Evolutionary conservation across 1,284 basidiomycete species (phyloP), one percentile per base, ranked within the genome.

Genomic region (Clitocybe nebularis): DNA sequence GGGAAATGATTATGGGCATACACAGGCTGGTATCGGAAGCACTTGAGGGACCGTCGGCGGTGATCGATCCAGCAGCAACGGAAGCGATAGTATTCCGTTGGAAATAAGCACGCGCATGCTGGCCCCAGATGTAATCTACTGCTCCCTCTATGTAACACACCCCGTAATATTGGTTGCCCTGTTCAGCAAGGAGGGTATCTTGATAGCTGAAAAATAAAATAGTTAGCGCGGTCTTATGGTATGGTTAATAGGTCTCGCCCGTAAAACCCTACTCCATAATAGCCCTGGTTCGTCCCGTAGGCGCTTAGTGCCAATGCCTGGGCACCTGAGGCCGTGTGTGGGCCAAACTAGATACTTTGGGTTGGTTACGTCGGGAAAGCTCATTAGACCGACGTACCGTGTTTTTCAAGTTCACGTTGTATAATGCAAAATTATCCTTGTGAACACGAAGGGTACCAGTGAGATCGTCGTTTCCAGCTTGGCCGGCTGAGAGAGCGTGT

Each of bases 61-160:
- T 65, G 17, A 64, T 58, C 5, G 49, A 45, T 5, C 62, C 61
- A 8, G 54, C 47, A n/a, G 45, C 56, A 24, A 57, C 49, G 13
- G 57, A 59, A 1, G 59, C 60, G 29, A 65, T 58, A 2, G 53
- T 58, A 37, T 54, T 62, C 35, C 54, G 52, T 24, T 61, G 55
- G 50, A 65, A 62, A 40, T 58, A 64, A 1, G 59, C 57, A 9
- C 47, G 44, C 1, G 53, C 61, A 21, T 61, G 48, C 41, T 59
- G 60, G 3, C 63, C 62, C 26, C 58, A 65, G 36, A 66, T 64
- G 40, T 52, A 64, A 37, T 66, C 63, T n/a, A 63, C 58, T 13
- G 62, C 63, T 1, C 61, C 63, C 40, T 63, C 58, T 25, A 65
- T 62, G 45, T 61, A 65, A 30, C 56, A 59, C 22, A 45, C 46